phyloP scores from a whole-genome alignment of 768 basidiomycete species.

The Tulasnella sp. region DNA sequence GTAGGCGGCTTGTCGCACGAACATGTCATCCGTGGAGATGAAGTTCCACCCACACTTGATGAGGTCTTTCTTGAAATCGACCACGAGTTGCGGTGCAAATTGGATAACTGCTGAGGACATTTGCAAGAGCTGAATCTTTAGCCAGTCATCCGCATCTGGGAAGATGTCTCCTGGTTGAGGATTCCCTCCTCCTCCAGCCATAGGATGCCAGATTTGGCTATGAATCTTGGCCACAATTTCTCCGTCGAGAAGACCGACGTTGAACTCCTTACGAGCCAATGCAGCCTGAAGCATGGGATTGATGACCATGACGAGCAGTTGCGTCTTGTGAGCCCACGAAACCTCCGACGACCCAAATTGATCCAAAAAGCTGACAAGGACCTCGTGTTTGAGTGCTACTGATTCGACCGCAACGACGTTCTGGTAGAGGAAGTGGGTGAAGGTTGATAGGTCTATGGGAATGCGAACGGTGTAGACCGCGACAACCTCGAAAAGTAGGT shows the following conservation, averaged over 20 bases:
- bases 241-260: conserved; percentile 58
- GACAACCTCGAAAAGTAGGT: conserved; percentile 84
- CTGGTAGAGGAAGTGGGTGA: conserved; percentile 80
- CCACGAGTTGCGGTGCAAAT: conserved; percentile 72
- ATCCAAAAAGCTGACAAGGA: conserved; percentile 77
- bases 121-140: conserved; percentile 87
- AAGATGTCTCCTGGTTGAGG: conserved; percentile 41
- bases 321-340: conserved; percentile 69
- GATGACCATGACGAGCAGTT: conserved; percentile 65
- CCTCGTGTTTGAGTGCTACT: conserved; percentile 69
- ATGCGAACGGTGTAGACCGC: conserved; percentile 74
- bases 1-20: conserved; percentile 90
- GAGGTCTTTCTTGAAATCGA: conserved; percentile 82
- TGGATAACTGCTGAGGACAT: conserved; percentile 86
- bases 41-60: conserved; percentile 92
- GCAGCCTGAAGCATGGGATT: conserved; percentile 83
- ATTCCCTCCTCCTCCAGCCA: conserved; percentile 51
- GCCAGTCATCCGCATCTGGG: conserved; percentile 62
- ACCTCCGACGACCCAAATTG: conserved; percentile 70
- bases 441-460: conserved; percentile 72
- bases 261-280: conserved; percentile 55
- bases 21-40: conserved; percentile 77
- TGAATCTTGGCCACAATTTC: conserved; percentile 70
- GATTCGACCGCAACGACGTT: conserved; percentile 70
- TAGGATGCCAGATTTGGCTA: conserved; percentile 75